These are phyloP conservation scores for Myxozyma vanderwaltii DNA, from an alignment of 805 yeast genomes.

Conservation along the genomic window DNA sequence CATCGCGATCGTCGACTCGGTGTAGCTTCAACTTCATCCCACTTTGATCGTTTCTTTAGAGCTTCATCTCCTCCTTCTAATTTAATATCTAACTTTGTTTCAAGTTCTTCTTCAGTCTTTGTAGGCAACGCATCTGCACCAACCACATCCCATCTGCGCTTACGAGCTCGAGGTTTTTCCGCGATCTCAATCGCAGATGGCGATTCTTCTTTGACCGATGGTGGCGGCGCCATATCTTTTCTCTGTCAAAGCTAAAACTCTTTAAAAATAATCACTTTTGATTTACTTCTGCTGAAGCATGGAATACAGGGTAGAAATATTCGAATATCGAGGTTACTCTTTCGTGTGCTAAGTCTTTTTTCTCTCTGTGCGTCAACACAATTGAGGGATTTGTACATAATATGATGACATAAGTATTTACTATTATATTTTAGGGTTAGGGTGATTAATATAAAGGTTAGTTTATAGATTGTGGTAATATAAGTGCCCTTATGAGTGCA, in stretches of 20 bases:
- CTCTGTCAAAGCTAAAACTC: neutral
- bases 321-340: too few relatives aligned
- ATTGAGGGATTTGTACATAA: neutral
- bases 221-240: conserved; percentile 10
- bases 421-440: neutral
- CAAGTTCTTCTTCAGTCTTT: conserved; percentile 32
- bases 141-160: conserved; percentile 41
- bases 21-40: conserved; percentile 35
- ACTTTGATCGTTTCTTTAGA: conserved; percentile 34
- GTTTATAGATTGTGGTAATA: too few relatives aligned
- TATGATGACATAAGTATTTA: neutral
- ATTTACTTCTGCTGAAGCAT: too few relatives aligned
- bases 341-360: too few relatives aligned
- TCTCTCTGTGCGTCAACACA: too few relatives aligned
- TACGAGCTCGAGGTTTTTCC: conserved; percentile 33
- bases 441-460: too few relatives aligned
- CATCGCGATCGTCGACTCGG: conserved; percentile 38
- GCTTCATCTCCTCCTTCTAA: neutral
- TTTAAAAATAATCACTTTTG: too few relatives aligned
- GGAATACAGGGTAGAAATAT: too few relatives aligned
- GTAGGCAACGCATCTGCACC: conserved; percentile 25
- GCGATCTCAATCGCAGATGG: neutral
- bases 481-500: too few relatives aligned
- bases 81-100: conserved; percentile 43
- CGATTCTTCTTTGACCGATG: conserved; percentile 16